phyloP scores from a whole-genome alignment of 2,329 filamentous ascomycete species.

The Scortechinia acanthostroma region DNA sequence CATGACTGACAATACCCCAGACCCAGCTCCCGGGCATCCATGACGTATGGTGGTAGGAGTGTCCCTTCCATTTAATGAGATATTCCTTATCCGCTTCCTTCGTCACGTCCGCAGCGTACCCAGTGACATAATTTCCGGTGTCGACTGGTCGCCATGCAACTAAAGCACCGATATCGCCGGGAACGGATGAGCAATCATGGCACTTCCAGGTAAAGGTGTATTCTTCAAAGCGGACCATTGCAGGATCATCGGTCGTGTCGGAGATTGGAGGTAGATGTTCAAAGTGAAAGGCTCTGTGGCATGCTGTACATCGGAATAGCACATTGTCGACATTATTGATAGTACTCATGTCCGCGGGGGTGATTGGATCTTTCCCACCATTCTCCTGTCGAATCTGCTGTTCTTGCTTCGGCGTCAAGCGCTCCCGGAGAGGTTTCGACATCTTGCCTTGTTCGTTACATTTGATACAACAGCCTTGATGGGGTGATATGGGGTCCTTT shows the following conservation, averaged over 20 bases:
- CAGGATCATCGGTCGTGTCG: slow-evolving; percentile 32
- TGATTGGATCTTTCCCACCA: slow-evolving; percentile 69
- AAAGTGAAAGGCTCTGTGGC: slow-evolving; percentile 75
- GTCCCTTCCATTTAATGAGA: slow-evolving; percentile 76
- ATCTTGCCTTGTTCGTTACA: slow-evolving; percentile 62
- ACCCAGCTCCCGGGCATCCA: slow-evolving; percentile 93
- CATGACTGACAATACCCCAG: slow-evolving; percentile 55
- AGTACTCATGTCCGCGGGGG: slow-evolving; percentile 47
- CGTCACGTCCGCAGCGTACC: slow-evolving; percentile 38
- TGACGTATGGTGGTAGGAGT: slow-evolving; percentile 73
- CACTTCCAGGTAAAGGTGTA: slow-evolving; percentile 75
- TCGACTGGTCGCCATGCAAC: slow-evolving; percentile 78
- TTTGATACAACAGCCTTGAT: slow-evolving; percentile 62
- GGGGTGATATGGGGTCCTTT: slow-evolving; percentile 65
- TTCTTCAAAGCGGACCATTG: slow-evolving; percentile 59
- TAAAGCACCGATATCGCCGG: slow-evolving; percentile 66
- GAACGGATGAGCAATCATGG: slow-evolving; percentile 62
- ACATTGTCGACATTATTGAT: slow-evolving; percentile 73
- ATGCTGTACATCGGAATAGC: slow-evolving; percentile 75
- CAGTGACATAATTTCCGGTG: too few relatives aligned
- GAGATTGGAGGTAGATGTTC: slow-evolving; percentile 63
- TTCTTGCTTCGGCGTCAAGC: slow-evolving; percentile 71
- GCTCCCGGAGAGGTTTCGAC: slow-evolving; percentile 69
- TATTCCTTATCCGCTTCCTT: slow-evolving; percentile 79
- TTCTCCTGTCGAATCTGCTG: slow-evolving; percentile 78